Conservation (phyloP, 768 basidiomycete genomes). For the Collybia sp. region DNA sequence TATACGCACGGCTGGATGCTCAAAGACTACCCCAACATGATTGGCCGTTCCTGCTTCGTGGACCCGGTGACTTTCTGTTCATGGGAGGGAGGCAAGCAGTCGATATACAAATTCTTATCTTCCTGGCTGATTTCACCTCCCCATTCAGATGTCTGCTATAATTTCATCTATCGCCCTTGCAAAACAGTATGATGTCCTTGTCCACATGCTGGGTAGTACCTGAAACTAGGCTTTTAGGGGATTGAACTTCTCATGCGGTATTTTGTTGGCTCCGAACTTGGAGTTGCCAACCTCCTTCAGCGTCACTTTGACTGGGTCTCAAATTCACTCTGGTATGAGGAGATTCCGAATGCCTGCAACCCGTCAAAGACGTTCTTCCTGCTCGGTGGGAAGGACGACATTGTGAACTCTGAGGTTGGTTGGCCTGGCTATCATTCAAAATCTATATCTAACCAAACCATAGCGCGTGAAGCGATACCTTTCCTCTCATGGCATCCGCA, state of each 20-base stretch:
- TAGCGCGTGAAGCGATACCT: slow-evolving; percentile 76
- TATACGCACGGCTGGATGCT: slow-evolving; percentile 89
- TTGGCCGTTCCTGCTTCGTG: slow-evolving; percentile 79
- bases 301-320: slow-evolving; percentile 83
- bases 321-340: slow-evolving; percentile 87
- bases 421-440: background rate
- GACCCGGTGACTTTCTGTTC: slow-evolving; percentile 89
- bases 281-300: slow-evolving; percentile 80
- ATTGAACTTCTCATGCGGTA: slow-evolving; percentile 80
- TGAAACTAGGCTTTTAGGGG: slow-evolving; percentile 40
- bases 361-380: slow-evolving; percentile 65
- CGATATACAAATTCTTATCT: background rate
- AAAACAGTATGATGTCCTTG: slow-evolving; percentile 43
- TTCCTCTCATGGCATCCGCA: slow-evolving; percentile 64
- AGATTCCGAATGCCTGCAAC: slow-evolving; percentile 78
- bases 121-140: background rate
- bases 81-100: slow-evolving; percentile 83
- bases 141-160: slow-evolving; percentile 76
- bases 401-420: slow-evolving; percentile 65
- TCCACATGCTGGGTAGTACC: slow-evolving; percentile 1
- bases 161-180: slow-evolving; percentile 77
- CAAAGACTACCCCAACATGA: slow-evolving; percentile 67
- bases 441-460: background rate
- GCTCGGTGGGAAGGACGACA: slow-evolving; percentile 78
- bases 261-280: slow-evolving; percentile 84